These are phyloP conservation scores for Paramecium bursaria DNA, from an alignment of 73 alveolate genomes.

Conservation along the genomic window DNA sequence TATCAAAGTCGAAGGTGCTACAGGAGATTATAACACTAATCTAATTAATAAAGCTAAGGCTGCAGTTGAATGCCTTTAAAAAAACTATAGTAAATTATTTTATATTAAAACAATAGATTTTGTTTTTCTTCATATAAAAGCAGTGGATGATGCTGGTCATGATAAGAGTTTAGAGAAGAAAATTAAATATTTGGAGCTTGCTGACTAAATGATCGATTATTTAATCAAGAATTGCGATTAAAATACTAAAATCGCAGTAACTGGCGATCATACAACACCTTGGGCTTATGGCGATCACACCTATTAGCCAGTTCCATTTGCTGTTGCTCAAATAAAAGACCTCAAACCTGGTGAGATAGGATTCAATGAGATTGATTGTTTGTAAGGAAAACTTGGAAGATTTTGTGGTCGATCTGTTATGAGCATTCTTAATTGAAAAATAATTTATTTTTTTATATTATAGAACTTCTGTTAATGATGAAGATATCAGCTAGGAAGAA, in stretches of 20 bases:
- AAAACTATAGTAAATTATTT: not conserved
- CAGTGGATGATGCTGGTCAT: constrained; percentile 90
- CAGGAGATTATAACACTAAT: constrained; percentile 86
- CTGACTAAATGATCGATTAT: constrained; percentile 69
- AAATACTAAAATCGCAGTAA: constrained; percentile 59
- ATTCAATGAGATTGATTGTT: constrained; percentile 71
- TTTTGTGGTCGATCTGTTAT: constrained; percentile 70
- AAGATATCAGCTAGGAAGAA: no score
- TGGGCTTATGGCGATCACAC: constrained; percentile 85
- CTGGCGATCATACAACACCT: constrained; percentile 93
- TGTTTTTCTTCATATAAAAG: constrained; percentile 88
- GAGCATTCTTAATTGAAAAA: constrained; percentile 51
- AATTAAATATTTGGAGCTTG: constrained; percentile 75
- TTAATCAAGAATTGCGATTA: constrained; percentile 57
- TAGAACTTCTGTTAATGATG: no score
- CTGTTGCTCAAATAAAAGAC: constrained; percentile 61
- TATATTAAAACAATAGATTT: constrained; percentile 70
- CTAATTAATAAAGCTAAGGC: constrained; percentile 68
- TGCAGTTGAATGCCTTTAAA: constrained; percentile 73
- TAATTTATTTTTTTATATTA: no score
- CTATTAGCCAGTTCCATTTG: constrained; percentile 85
- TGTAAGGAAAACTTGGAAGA: constrained; percentile 71
- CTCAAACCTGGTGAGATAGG: not conserved
- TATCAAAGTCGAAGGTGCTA: constrained; percentile 84
- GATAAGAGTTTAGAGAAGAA: constrained; percentile 73